phyloP scores from a whole-genome alignment of 2,329 filamentous ascomycete species.

The Fusarium cicatricum region DNA sequence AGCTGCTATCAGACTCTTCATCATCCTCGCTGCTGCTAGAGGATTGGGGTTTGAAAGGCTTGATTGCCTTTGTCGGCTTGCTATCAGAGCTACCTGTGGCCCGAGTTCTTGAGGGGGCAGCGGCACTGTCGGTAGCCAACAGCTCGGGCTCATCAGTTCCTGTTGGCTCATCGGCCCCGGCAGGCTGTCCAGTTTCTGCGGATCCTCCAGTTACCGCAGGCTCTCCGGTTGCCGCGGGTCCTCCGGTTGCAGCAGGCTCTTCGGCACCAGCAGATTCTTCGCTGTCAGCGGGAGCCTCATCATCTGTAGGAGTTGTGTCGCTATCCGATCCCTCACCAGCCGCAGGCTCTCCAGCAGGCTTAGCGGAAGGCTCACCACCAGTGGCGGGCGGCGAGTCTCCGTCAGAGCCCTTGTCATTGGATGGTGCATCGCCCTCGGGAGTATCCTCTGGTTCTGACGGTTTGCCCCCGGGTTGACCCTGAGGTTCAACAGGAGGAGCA shows the following conservation, averaged over 20 bases:
- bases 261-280: neutral
- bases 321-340: neutral
- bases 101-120: slow-evolving; percentile 5
- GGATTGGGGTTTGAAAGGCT: slow-evolving; percentile 24
- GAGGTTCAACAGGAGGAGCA: slow-evolving; percentile 13
- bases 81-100: neutral
- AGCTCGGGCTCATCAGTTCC: slow-evolving; percentile 1
- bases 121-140: slow-evolving; percentile 21
- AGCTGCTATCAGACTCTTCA: slow-evolving; percentile 9
- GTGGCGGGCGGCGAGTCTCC: neutral
- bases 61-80: slow-evolving; percentile 13
- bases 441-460: neutral
- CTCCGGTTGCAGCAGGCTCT: neutral
- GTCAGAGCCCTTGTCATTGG: neutral
- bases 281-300: neutral
- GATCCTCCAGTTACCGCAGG: neutral
- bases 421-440: neutral
- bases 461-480: neutral
- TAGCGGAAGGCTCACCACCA: neutral
- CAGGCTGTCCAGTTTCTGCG: neutral
- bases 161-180: neutral
- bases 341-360: neutral
- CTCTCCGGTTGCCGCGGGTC: neutral
- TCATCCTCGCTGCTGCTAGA: neutral
- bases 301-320: neutral